Percentiles rank a stretch among this genome's conserved stretches.
Conservation (phyloP, 495 filamentous ascomycete genomes). For the Xylaria nigripes region DNA sequence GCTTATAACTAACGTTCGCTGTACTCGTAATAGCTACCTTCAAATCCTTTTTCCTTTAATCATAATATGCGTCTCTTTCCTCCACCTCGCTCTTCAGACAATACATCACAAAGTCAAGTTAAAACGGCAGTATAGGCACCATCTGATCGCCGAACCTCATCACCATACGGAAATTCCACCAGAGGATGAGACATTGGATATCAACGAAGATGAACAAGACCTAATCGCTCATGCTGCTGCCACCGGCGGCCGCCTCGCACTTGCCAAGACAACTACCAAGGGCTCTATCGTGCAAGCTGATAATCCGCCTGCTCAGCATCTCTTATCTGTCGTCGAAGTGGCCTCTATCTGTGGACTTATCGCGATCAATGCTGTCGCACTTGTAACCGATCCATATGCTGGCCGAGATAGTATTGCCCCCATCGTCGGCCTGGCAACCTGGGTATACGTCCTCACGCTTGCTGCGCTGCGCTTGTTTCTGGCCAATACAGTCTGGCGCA, state of each 20-base stretch:
- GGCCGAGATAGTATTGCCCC: slow-evolving; percentile 44
- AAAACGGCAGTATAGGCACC: slow-evolving; percentile 43
- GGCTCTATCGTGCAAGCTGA: slow-evolving; percentile 66
- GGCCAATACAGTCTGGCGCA: slow-evolving; percentile 55
- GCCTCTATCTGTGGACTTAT: slow-evolving; percentile 64
- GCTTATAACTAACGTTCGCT: slow-evolving; percentile 15
- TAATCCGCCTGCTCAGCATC: slow-evolving; percentile 63
- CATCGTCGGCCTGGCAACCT: slow-evolving; percentile 56
- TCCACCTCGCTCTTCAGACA: slow-evolving; percentile 52
- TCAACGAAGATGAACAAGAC: slow-evolving; percentile 59
- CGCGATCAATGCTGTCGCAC: slow-evolving; percentile 53
- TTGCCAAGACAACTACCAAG: slow-evolving; percentile 54
- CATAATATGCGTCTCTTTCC: slow-evolving; percentile 58
- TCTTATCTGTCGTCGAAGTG: slow-evolving; percentile 63
- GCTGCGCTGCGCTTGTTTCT: slow-evolving; percentile 64
- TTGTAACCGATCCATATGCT: slow-evolving; percentile 37
- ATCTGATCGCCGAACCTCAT: slow-evolving; percentile 34
- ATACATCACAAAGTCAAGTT: slow-evolving; percentile 39
- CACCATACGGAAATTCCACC: slow-evolving; percentile 42
- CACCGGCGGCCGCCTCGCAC: slow-evolving; percentile 41
- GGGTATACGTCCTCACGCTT: slow-evolving; percentile 76
- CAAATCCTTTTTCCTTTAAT: slow-evolving; percentile 74
- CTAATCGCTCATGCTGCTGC: slow-evolving; percentile 34
- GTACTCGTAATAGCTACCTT: slow-evolving; percentile 58
- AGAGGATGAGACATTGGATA: slow-evolving; percentile 38